Percentiles rank a stretch among this genome's conserved stretches.
Conservation (phyloP, 2,329 filamentous ascomycete genomes). For the Diplodia scrobiculata region DNA sequence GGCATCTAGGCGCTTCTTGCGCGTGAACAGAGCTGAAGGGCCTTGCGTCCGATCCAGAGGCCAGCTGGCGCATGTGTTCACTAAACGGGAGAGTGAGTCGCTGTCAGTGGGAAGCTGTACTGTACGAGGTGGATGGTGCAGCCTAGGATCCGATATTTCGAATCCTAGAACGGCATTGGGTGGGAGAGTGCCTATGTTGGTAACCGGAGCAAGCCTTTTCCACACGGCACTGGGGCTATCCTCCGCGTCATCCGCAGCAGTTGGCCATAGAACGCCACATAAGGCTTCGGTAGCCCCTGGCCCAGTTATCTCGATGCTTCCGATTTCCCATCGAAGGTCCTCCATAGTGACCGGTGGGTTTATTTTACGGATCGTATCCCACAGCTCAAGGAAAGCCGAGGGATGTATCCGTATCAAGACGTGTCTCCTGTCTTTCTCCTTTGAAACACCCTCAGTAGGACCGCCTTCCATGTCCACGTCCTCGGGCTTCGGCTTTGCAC, state of each 20-base stretch:
- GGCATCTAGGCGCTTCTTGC: slow-evolving; percentile 65
- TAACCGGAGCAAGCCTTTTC: slow-evolving; percentile 38
- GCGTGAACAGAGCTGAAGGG: slow-evolving; percentile 66
- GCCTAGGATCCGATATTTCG: slow-evolving; percentile 73
- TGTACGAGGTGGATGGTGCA: slow-evolving; percentile 71
- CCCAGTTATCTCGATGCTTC: slow-evolving; percentile 69
- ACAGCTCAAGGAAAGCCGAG: slow-evolving; percentile 71
- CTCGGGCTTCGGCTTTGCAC: slow-evolving; percentile 48
- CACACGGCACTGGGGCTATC: slow-evolving; percentile 43
- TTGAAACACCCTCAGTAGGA: slow-evolving; percentile 33
- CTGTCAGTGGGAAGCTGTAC: slow-evolving; percentile 38
- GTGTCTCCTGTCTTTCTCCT: slow-evolving; percentile 51
- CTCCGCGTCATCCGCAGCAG: slow-evolving; percentile 31
- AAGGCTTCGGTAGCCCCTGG: slow-evolving; percentile 80
- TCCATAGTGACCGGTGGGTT: slow-evolving; percentile 64
- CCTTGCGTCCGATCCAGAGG: slow-evolving; percentile 59
- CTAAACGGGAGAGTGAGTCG: slow-evolving; percentile 47
- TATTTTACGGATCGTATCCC: slow-evolving; percentile 62
- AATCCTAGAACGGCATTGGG: slow-evolving; percentile 71
- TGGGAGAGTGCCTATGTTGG: slow-evolving; percentile 65
- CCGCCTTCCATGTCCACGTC: slow-evolving; percentile 27
- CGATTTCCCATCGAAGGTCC: slow-evolving; percentile 71
- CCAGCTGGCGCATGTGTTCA: slow-evolving; percentile 68
- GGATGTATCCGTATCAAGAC: slow-evolving; percentile 79
- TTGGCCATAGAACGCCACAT: slow-evolving; percentile 65